Base-by-base conservation (phyloP, 768 basidiomycete species). In the Mycena maculata region DNA sequence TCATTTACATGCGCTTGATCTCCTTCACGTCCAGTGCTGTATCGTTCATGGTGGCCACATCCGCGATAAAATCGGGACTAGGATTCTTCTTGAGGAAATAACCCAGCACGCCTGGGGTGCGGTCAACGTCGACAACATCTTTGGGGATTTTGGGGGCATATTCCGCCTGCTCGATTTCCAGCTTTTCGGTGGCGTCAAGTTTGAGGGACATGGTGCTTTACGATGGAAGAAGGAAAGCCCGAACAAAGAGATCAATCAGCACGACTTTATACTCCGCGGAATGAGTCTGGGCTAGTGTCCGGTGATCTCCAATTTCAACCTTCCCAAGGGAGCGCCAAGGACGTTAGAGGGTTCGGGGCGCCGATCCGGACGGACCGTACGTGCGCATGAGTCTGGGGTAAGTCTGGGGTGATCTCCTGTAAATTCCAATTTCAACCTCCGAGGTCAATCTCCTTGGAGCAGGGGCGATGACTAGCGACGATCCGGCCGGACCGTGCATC, bases 41-140 rank as follows among this genome's bases (percentile, higher is more conserved):
- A 2, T 64, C 60, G 30, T 74, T 72, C 69, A 74, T 70, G 2
- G 61, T 63, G 2, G 66, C 71, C 9, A 74, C 59, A 28, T 74
- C 73, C 5, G 69, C 71, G 11, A 72, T 60, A 30, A 74, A 74
- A 15, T 70, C 50, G 0, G 71, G 69, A 52, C 68, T 64, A 0
- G 73, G 66, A 48, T 74, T 70, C 42, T 68, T 72, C 63, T 74
- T 74, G 28, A 72, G 71, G 20, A 74, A 65, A 28, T 63, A 61
- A n/a, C 66, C 63, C 23, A 69, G 33, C 4, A 74, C 10, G 22
- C 73, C 67, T 10, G 50, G 22, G 20, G 31, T 18, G 16, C 45
- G 36, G 23, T 60, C 60, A 7, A 66, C 8, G 25, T 70, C 69
- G 36, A 30, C 50, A 10, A 63, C 13, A 23, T 63, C 66, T 5